Percentiles rank a stretch among this genome's conserved stretches.
Evolutionary conservation across 805 yeast genomes (phyloP).

Genomic region (Wickerhamomyces queroliae): DNA sequence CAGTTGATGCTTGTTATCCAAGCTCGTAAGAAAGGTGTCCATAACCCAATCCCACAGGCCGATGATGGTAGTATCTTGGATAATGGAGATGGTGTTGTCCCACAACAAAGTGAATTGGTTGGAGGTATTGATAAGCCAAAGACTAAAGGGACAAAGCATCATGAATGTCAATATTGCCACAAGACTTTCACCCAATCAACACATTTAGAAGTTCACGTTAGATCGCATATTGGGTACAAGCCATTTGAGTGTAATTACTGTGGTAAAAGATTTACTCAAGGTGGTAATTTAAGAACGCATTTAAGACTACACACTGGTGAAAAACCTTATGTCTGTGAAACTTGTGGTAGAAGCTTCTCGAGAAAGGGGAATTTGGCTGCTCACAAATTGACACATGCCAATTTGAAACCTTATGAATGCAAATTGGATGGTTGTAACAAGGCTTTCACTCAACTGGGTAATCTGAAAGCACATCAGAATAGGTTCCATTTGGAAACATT

Average conservation of each 20-base stretch:
- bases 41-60: conserved; percentile 56
- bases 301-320: conserved; percentile 86
- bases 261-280: conserved; percentile 80
- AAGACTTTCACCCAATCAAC: conserved; percentile 86
- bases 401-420: conserved; percentile 74
- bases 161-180: conserved; percentile 71
- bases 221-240: conserved; percentile 82
- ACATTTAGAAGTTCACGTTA: conserved; percentile 81
- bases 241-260: conserved; percentile 80
- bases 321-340: conserved; percentile 77
- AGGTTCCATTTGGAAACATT: conserved; percentile 75
- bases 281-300: conserved; percentile 86
- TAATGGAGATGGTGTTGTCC: conserved; percentile 41
- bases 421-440: conserved; percentile 77
- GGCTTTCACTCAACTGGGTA: conserved; percentile 87
- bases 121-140: conserved; percentile 76
- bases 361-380: conserved; percentile 91
- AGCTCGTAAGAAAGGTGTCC: conserved; percentile 74
- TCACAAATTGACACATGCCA: conserved; percentile 76
- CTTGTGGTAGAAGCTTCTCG: conserved; percentile 74
- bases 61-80: conserved; percentile 68
- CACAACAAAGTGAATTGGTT: conserved; percentile 59
- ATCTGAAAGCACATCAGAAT: conserved; percentile 91
- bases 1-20: conserved; percentile 88
- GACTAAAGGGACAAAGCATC: conserved; percentile 41